These are phyloP conservation scores for Umbelopsis isabellina DNA, from an alignment of 192 early-diverging fungal species.

Conservation along the genomic window DNA sequence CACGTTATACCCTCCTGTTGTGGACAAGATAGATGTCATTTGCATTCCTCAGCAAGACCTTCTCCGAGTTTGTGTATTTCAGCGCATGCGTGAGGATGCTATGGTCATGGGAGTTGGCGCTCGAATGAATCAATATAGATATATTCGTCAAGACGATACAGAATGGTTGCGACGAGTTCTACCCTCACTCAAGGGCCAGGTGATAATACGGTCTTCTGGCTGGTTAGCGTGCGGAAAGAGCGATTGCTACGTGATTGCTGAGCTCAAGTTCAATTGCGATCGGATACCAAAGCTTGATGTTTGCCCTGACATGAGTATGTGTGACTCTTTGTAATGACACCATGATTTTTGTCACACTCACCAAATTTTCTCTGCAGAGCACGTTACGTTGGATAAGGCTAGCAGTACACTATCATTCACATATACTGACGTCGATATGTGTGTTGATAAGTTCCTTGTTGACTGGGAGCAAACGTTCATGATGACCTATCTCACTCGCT, in stretches of 20 bases:
- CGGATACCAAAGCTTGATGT: slow-evolving; percentile 24
- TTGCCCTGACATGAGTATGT: slow-evolving; percentile 24
- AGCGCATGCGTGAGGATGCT: slow-evolving; percentile 16
- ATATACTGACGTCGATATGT: slow-evolving; percentile 37
- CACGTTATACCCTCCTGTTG: slow-evolving; percentile 30
- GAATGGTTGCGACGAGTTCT: slow-evolving; percentile 30
- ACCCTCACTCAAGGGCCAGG: slow-evolving; percentile 29
- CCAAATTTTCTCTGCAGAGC: slow-evolving; percentile 22
- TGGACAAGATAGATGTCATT: slow-evolving; percentile 39
- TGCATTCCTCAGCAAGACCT: slow-evolving; percentile 38
- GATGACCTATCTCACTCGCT: slow-evolving; percentile 43
- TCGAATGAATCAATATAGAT: slow-evolving; percentile 17
- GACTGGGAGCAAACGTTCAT: slow-evolving; percentile 45
- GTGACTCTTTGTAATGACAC: background rate
- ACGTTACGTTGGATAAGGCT: slow-evolving; percentile 35
- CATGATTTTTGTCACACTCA: background rate
- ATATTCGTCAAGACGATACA: slow-evolving; percentile 7
- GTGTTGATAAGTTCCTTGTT: slow-evolving; percentile 34
- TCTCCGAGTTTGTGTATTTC: slow-evolving; percentile 30
- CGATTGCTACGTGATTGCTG: slow-evolving; percentile 40
- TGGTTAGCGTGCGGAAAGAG: slow-evolving; percentile 31
- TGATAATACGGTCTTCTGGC: slow-evolving; percentile 36
- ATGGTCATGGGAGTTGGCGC: slow-evolving; percentile 22
- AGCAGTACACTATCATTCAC: slow-evolving; percentile 41
- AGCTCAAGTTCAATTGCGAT: slow-evolving; percentile 33